Conservation (phyloP, 1,284 basidiomycete species). For the Clitocybe nebularis region DNA sequence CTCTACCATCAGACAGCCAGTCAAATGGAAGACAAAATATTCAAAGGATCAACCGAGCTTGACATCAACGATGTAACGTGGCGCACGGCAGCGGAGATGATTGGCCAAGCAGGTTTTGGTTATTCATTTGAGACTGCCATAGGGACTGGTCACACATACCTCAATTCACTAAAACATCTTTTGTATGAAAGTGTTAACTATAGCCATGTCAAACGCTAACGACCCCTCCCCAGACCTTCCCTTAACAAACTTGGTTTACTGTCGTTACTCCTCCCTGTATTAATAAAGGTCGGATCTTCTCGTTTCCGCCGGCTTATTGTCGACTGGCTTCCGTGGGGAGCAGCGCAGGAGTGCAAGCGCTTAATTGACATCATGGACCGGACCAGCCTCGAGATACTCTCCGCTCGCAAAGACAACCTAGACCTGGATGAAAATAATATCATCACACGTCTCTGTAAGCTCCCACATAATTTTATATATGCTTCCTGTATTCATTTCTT, state of each 20-base stretch:
- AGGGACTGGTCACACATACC: neutral
- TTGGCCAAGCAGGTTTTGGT: neutral
- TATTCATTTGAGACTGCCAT: neutral
- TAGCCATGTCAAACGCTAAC: neutral
- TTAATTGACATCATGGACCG: neutral
- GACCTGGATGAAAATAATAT: neutral
- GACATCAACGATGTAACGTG: neutral
- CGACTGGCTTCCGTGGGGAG: no score
- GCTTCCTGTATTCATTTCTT: neutral
- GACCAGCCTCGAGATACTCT: neutral
- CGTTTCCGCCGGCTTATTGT: neutral
- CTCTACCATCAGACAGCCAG: no score
- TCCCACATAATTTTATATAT: neutral
- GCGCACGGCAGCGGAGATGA: neutral
- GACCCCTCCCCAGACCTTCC: neutral
- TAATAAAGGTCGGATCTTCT: neutral
- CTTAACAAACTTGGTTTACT: neutral
- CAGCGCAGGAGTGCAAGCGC: no score
- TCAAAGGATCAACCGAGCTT: no score
- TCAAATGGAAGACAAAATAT: no score
- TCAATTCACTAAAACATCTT: neutral
- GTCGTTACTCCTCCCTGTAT: neutral
- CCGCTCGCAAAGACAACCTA: neutral
- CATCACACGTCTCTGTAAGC: neutral
- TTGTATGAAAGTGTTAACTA: neutral